Base-by-base conservation (phyloP, 2,329 filamentous ascomycete species). In the Diaporthe sp. region DNA sequence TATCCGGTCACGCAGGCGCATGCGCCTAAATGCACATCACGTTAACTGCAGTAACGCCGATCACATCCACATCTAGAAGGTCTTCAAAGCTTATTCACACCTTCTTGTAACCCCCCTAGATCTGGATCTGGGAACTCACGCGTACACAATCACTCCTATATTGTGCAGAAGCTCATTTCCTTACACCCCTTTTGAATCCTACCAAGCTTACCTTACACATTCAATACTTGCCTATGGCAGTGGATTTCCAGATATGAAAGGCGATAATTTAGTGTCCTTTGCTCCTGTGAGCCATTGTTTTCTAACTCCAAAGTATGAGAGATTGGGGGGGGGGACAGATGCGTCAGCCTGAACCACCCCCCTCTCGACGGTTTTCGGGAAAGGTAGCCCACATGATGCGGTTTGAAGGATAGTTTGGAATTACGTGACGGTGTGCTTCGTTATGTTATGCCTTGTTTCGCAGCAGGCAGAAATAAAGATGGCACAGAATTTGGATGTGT, bases 81-180 rank as follows among this genome's bases (percentile, higher is more conserved):
- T 66, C 44, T 66, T 37, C 27, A 51, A 66, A 66, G 44, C 61
- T 51, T 66, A 37, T 66, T 66, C 61, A 50, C 42, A 66, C 44
- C 61, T 66, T 37, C 61, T 51, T 27, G 42, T 25, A 25, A 51
- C 44, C 30, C 30, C 13, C 12, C 30, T 66, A 35, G 27, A 51
- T 51, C 61, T 25, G 3, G 8, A 19, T 37, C 27, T 37, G 7
- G 13, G 7, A n/a, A n/a, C n/a, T n/a, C n/a, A n/a, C n/a, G 32
- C 1, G 37, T 25, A 30, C 9, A 19, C 13, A 25, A 27, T 51
- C 22, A 15, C n/a, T 17, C 27, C 32, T 13, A 22, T 15, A 47
- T 4, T 65, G 17, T 63, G 56, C 25, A 27, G 59, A 30, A 25
- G 10, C 4, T 30, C 6, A 30, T 25, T 35, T 8, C 17, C 61